These are phyloP conservation scores for Sechiopsis laciniata DNA, from an alignment of 306 rosid species.

Conservation along the genomic window DNA sequence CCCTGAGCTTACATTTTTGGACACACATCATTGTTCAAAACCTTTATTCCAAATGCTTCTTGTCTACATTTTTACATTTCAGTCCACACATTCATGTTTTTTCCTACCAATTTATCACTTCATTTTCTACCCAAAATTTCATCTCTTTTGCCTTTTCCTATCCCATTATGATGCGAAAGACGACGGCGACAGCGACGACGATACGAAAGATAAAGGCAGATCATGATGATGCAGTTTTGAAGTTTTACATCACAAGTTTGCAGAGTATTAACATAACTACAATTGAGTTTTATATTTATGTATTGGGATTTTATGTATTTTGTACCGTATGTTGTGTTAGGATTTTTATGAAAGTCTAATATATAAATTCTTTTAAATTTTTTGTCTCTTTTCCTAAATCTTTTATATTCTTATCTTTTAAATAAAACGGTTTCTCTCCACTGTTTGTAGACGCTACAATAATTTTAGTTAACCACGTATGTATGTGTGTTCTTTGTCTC, in stretches of 20 bases:
- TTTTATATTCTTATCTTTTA: too few relatives aligned
- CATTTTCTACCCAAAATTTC: not conserved
- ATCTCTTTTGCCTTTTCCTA: not conserved
- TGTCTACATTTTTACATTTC: conserved; percentile 14
- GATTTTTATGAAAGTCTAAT: too few relatives aligned
- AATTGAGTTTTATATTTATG: too few relatives aligned
- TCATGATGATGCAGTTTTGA: not conserved
- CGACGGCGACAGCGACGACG: not conserved
- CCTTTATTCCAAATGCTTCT: conserved; percentile 21
- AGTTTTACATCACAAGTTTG: conserved; percentile 5
- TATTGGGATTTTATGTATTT: too few relatives aligned
- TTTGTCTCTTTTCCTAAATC: too few relatives aligned
- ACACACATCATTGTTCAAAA: conserved; percentile 26
- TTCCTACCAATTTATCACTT: not conserved
- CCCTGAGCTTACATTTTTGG: conserved; percentile 31
- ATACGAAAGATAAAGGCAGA: not conserved
- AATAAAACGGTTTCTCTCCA: too few relatives aligned
- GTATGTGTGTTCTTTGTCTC: too few relatives aligned
- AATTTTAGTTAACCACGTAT: too few relatives aligned
- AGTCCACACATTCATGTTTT: not conserved
- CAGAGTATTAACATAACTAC: not conserved
- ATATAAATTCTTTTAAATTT: too few relatives aligned
- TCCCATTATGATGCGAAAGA: not conserved
- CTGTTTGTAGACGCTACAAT: too few relatives aligned
- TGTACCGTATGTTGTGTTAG: too few relatives aligned